Percentiles rank a stretch among this genome's conserved stretches.
Evolutionary conservation across 2,329 filamentous ascomycete genomes (phyloP).

Genomic region (Paecilomyces niveus): DNA sequence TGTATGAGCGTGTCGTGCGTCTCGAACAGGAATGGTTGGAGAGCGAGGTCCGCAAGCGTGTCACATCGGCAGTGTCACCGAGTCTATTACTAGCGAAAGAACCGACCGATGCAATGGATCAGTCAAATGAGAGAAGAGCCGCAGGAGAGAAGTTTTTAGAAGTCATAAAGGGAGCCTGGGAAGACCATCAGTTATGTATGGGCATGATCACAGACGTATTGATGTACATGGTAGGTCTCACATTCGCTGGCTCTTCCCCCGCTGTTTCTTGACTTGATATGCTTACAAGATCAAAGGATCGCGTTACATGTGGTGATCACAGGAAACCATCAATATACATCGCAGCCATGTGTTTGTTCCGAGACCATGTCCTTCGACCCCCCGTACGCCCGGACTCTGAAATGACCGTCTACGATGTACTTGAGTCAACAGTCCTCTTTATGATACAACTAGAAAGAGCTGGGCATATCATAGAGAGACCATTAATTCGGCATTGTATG

Average conservation of each 20-base stretch:
- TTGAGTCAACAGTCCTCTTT: slow-evolving; percentile 78
- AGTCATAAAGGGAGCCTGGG: slow-evolving; percentile 70
- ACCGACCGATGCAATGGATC: slow-evolving; percentile 42
- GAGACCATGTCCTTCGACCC: slow-evolving; percentile 72
- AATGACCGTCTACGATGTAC: slow-evolving; percentile 59
- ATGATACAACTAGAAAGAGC: slow-evolving; percentile 89
- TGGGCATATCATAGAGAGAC: slow-evolving; percentile 80
- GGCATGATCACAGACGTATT: slow-evolving; percentile 94
- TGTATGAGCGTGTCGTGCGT: slow-evolving; percentile 73
- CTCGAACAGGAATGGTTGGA: slow-evolving; percentile 80
- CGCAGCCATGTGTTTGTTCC: slow-evolving; percentile 78
- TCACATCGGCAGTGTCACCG: slow-evolving; percentile 63
- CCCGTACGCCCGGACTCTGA: slow-evolving; percentile 38
- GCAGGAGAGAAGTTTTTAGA: slow-evolving; percentile 78
- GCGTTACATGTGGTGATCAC: slow-evolving; percentile 69
- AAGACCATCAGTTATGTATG: slow-evolving; percentile 86
- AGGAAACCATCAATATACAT: slow-evolving; percentile 72
- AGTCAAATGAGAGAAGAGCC: slow-evolving; percentile 69
- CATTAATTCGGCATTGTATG: slow-evolving; percentile 72
- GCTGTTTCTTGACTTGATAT: neutral
- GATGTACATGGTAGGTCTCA: slow-evolving; percentile 71
- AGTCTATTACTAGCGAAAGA: slow-evolving; percentile 55
- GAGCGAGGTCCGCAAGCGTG: slow-evolving; percentile 62
- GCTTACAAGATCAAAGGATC: slow-evolving; percentile 50
- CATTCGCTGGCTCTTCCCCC: neutral